Percentiles rank a stretch among this genome's conserved stretches.
Conservation (phyloP, 345 rosid genomes). For the Durio zibethinus region DNA sequence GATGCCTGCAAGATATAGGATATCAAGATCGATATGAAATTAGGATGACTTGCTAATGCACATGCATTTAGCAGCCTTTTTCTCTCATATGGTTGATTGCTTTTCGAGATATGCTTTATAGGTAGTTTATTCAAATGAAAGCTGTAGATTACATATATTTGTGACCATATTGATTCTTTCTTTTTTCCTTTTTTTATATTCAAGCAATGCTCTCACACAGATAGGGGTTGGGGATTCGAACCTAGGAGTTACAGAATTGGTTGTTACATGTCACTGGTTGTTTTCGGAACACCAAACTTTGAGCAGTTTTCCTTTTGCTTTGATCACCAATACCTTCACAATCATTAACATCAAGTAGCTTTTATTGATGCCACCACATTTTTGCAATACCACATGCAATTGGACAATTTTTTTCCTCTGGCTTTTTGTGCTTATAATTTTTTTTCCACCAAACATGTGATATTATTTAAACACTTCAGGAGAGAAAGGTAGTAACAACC, state of each 20-base stretch:
- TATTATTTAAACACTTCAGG: not conserved
- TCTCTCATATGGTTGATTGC: not conserved
- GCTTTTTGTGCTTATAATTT: not conserved
- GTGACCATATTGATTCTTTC: not conserved
- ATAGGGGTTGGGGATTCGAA: not conserved
- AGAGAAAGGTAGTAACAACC: not conserved
- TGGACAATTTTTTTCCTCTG: not conserved
- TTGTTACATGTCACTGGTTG: too few species aligned
- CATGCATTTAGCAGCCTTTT: not conserved
- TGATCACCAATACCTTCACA: not conserved
- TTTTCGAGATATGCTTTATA: not conserved
- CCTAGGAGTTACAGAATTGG: not conserved
- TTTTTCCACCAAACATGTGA: not conserved
- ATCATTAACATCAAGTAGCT: not conserved
- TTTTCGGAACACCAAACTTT: not conserved
- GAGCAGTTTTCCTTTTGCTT: not conserved
- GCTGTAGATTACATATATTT: not conserved
- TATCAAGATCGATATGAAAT: not conserved
- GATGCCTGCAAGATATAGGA: not conserved
- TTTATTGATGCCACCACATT: not conserved
- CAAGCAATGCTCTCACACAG: not conserved
- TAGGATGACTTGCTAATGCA: not conserved
- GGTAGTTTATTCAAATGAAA: not conserved
- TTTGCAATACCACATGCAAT: not conserved
- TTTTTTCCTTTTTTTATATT: not conserved